Base-by-base conservation (phyloP, 192 early-diverging fungal species). In the Linnemannia zychae region DNA sequence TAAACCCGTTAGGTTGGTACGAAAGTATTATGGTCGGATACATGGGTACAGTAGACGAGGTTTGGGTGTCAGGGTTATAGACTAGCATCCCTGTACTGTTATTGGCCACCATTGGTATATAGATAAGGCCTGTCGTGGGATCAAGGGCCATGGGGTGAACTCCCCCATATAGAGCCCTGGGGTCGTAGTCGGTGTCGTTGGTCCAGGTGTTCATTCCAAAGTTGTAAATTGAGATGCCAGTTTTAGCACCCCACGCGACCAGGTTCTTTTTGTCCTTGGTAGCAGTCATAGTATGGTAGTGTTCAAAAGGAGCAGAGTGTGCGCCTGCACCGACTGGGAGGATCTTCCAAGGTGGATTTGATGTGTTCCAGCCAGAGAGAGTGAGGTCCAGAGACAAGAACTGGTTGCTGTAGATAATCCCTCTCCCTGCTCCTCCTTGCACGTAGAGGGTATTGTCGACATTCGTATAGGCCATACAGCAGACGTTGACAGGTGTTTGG, bases 291-390 rank as follows among this genome's bases (percentile, higher is more conserved):
- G 67, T 7, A 48, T 77, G 67, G 7, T 24, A 20, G 16, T 24
- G 5, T 13, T 20, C 37, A 0, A 22, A 36, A 9, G 76, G 76
- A 7, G 74, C 60, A 48, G 24, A 33, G 16, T 40, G 24, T 0
- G 33, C 22, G n/a, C 74, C 74, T 28, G 44, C 28, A 2, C 63
- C 63, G 17, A 66, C n/a, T 7, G 40, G 20, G 47, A 77, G 66
- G 12, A 37, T 20, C 24, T 70, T 77, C 76, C 76, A 77, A 38
- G 76, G 76, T 38, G 76, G 76, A 53, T 49, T 77, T 4, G 76
- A 70, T n/a, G 34, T 28, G n/a, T 70, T 40, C 76, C 76, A 77
- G 37, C 49, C 49, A 15, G 60, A 37, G 67, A 69, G 48, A 2
- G 76, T 77, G 18, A 77, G 67, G 34, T 77, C 76, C 1, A 77